Evolutionary conservation across 352 stramenopile species (phyloP), one percentile per base, ranked within the genome.

Genomic region (Phytophthora hybrid): DNA sequence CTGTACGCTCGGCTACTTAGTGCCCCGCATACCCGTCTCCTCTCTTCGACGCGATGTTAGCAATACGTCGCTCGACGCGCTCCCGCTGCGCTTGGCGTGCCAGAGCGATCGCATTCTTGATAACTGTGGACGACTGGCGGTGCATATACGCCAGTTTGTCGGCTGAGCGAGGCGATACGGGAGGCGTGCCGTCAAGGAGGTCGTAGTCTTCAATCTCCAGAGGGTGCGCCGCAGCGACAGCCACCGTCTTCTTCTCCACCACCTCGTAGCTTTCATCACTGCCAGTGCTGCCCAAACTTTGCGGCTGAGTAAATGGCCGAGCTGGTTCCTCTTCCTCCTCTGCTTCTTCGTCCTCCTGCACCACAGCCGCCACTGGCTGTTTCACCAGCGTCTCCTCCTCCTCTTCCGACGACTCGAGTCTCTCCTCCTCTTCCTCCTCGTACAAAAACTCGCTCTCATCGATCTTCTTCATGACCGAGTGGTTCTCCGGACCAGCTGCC

Each of bases 61-160:
- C 79, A 70, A 95, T 91, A 21, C 88, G 88, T 46, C 78, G 71
- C 58, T 91, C 67, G 18, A 93, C 80, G 21, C 86, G 86, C 31
- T 84, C 73, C 34, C 90, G 70, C 69, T 93, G 86, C 7, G 72
- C 75, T 47, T 70, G 83, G 9, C 76, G 80, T 14, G 83, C 84
- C 34, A 86, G 68, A 37, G 73, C 72, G 55, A 93, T 92, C 49
- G 88, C 88, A 53, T 80, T 63, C 1, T 81, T 78, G 29, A 94
- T 85, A 31, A 77, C 68, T 32, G 49, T 76, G 14, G 78, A 83
- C 44, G 84, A 88, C 47, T 79, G 78, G 11, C 73, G 67, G 14
- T 73, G 74, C 9, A 75, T 78, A 61, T 80, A 47, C 3, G 87
- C 76, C 19, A 78, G 61, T 32, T 32, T 62, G 57, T 63, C 71